Base-by-base conservation (phyloP, 1,284 basidiomycete genomes). In the Dichomitus squalens region DNA sequence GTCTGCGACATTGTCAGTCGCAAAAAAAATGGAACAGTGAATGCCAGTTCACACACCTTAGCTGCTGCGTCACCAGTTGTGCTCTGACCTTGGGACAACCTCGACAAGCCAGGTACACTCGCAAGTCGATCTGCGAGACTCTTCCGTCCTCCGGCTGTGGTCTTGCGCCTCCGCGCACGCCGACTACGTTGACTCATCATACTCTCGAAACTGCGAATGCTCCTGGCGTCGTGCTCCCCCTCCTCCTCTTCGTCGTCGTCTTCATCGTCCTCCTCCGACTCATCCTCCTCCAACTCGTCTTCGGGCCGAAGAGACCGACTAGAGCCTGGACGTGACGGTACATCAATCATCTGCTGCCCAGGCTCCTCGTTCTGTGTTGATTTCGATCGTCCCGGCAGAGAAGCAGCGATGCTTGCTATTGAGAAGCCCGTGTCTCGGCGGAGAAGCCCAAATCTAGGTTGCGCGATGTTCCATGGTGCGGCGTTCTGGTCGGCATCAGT, bases 121-220 rank as follows among this genome's bases (percentile, higher is more conserved):
- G 91, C 89, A 60, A 95, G 73, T 40, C 92, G 79, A 74, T 93
- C 91, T 20, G 87, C 82, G 43, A 95, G 71, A 66, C 83, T 92
- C 74, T 81, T 87, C 63, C 85, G 75, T 2, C 27, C 39, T 53
- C 75, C 73, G 47, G 63, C 64, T 46, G 58, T 65, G 49, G 51
- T 63, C 54, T 66, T 66, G 56, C 64, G 68, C 58, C 65, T 67
- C 49, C 66, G 71, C 65, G 62, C 72, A 63, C 68, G 76, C 68
- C 72, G 70, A 56, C 76, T 77, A 52, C 76, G 74, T 18, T 74
- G 72, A 66, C 79, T 86, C 79, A 92, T 78, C 89, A 92, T 92
- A 64, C 84, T 92, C 74, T 90, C 89, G 66, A 94, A 93, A 68
- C 88, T 93, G 63, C 82, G 77, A 54, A 93, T 92, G 65, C 89